Percentiles rank a stretch among this genome's conserved stretches.
Conservation (phyloP, 495 filamentous ascomycete species). For the Bombardia bombarda region DNA sequence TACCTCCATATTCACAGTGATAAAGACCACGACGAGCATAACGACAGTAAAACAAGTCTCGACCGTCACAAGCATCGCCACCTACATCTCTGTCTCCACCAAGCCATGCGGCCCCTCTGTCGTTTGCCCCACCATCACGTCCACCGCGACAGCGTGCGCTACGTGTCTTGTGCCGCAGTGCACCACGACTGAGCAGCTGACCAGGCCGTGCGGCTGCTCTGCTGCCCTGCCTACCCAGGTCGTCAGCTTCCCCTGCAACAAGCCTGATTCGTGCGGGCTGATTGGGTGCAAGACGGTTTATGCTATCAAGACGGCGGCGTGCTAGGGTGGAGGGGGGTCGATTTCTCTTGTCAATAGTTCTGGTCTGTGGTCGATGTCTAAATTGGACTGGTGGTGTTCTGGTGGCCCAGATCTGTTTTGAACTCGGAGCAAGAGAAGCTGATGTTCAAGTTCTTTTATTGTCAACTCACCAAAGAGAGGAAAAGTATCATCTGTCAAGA, state of each 20-base stretch:
- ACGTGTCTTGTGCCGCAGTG: constrained; percentile 21
- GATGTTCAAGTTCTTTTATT: too few relatives aligned
- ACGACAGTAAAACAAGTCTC: constrained; percentile 1
- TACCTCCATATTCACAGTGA: background rate
- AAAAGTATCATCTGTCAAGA: too few relatives aligned
- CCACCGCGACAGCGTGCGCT: constrained; percentile 20
- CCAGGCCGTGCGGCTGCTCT: constrained; percentile 17
- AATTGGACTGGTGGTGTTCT: too few relatives aligned
- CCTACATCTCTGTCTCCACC: constrained; percentile 2
- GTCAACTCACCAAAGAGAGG: too few relatives aligned
- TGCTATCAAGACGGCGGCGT: constrained; percentile 13
- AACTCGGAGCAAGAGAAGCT: too few relatives aligned
- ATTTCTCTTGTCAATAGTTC: too few relatives aligned
- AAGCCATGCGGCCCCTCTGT: constrained; percentile 2
- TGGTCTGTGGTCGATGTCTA: too few relatives aligned
- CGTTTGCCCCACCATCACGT: constrained; percentile 17
- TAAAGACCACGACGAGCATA: constrained; percentile 1
- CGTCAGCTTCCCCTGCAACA: constrained; percentile 18
- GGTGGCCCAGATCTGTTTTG: too few relatives aligned
- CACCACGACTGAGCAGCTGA: constrained; percentile 16
- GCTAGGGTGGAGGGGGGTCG: too few relatives aligned
- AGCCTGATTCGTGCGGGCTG: constrained; percentile 12
- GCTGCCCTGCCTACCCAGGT: constrained; percentile 15
- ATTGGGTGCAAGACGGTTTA: constrained; percentile 27
- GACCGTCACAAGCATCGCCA: constrained; percentile 1